Evolutionary conservation across 106 monocot genomes (phyloP).

Genomic region (Platanthera zijinensis): DNA sequence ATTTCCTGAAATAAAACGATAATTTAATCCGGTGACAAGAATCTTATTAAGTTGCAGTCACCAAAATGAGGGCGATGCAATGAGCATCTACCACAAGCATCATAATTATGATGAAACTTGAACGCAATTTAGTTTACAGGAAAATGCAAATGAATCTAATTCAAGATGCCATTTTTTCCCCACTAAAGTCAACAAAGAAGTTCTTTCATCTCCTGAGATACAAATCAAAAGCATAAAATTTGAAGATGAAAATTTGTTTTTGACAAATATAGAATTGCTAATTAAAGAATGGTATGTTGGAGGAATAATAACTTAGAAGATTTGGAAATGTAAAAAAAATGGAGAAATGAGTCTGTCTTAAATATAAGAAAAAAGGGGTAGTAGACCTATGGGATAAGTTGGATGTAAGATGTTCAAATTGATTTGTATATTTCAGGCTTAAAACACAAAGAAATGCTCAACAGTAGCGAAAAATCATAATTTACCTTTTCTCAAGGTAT

Average conservation of each 20-base stretch:
- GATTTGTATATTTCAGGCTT: too few species aligned
- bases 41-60: background rate
- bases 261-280: background rate
- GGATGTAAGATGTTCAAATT: too few species aligned
- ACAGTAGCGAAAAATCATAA: background rate
- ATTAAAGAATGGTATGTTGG: too few species aligned
- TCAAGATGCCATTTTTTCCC: too few species aligned
- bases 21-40: background rate
- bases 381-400: too few species aligned
- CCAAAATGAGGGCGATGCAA: background rate
- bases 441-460: too few species aligned
- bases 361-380: too few species aligned
- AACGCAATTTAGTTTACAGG: background rate
- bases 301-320: too few species aligned
- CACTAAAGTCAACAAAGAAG: background rate
- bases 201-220: background rate
- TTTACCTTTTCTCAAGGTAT: constrained; percentile 58
- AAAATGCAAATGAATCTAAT: too few species aligned
- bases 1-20: background rate
- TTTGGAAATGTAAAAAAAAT: too few species aligned
- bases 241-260: background rate
- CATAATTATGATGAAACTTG: background rate
- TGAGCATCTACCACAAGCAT: background rate
- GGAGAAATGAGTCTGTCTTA: too few species aligned
- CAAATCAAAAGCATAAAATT: background rate